These are phyloP conservation scores for Coleophoma cylindrospora DNA, from an alignment of 2,329 filamentous ascomycete species.

Conservation along the genomic window DNA sequence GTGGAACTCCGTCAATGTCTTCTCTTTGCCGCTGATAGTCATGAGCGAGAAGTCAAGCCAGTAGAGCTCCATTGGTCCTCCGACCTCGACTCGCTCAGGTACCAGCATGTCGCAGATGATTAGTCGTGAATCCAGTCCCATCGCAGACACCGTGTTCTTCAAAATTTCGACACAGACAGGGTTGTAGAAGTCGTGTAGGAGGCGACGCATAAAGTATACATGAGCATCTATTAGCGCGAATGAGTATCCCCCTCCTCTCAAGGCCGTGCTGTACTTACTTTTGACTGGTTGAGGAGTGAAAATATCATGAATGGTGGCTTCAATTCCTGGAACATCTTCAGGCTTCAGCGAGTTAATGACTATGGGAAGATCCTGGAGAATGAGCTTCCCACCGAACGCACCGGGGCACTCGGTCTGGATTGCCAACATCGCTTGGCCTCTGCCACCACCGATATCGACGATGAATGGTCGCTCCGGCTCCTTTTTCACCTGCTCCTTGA, in stretches of 20 bases:
- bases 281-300: constrained; percentile 26
- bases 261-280: constrained; percentile 8
- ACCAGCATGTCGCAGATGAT: constrained; percentile 30
- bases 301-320: constrained; percentile 23
- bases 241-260: constrained; percentile 2
- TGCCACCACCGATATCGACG: constrained; percentile 4
- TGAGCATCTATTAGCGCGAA: constrained; percentile 11
- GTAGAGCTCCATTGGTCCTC: constrained; percentile 25
- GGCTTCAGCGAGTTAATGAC: constrained; percentile 24
- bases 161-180: constrained; percentile 22
- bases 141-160: constrained; percentile 16
- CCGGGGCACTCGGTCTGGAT: constrained; percentile 4
- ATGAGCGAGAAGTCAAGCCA: constrained; percentile 28
- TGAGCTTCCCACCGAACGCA: constrained; percentile 17
- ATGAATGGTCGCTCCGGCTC: constrained; percentile 19
- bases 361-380: constrained; percentile 29
- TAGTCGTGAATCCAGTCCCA: constrained; percentile 26
- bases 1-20: constrained; percentile 24
- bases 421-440: constrained; percentile 3
- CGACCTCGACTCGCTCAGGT: constrained; percentile 24
- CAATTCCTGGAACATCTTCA: constrained; percentile 14
- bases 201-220: constrained; percentile 23
- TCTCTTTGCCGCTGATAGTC: constrained; percentile 28
- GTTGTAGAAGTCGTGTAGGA: constrained; percentile 30
- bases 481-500: constrained; percentile 23